Evolutionary conservation across 805 yeast genomes (phyloP).

Genomic region (Komagataella phaffii): DNA sequence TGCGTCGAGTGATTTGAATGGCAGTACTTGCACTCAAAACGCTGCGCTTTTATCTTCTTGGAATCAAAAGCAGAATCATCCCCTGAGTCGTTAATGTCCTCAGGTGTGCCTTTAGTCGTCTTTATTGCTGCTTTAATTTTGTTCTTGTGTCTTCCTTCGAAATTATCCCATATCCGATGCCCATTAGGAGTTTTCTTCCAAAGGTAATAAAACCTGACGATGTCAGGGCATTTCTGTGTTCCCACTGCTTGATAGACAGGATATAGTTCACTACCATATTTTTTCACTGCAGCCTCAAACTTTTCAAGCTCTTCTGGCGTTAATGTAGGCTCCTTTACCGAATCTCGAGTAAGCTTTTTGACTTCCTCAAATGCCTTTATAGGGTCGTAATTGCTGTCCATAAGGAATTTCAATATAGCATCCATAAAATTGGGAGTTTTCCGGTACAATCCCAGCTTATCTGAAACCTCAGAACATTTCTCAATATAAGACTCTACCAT

Average conservation of each 20-base stretch:
- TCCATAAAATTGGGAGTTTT: constrained; percentile 78
- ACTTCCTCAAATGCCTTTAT: constrained; percentile 33
- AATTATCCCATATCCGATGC: constrained; percentile 69
- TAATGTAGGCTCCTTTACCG: constrained; percentile 69
- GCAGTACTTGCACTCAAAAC: constrained; percentile 65
- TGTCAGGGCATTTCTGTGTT: constrained; percentile 60
- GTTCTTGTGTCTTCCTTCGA: constrained; percentile 55
- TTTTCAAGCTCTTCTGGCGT: constrained; percentile 42
- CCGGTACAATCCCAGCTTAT: constrained; percentile 35
- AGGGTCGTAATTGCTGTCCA: constrained; percentile 37
- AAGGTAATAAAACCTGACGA: constrained; percentile 76
- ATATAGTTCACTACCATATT: constrained; percentile 67
- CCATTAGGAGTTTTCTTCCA: constrained; percentile 87
- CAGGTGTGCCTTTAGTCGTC: constrained; percentile 9
- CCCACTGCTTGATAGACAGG: constrained; percentile 62
- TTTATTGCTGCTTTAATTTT: constrained; percentile 25
- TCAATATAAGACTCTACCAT: constrained; percentile 41
- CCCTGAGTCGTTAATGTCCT: constrained; percentile 35
- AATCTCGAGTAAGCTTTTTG: constrained; percentile 34
- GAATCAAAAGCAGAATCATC: constrained; percentile 65
- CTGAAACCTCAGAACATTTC: constrained; percentile 44
- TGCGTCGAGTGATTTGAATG: constrained; percentile 34
- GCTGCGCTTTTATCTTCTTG: constrained; percentile 27
- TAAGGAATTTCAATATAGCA: constrained; percentile 41
- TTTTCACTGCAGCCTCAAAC: constrained; percentile 65